These are phyloP conservation scores for Boletus insuetus DNA, from an alignment of 768 basidiomycete species.

Conservation along the genomic window DNA sequence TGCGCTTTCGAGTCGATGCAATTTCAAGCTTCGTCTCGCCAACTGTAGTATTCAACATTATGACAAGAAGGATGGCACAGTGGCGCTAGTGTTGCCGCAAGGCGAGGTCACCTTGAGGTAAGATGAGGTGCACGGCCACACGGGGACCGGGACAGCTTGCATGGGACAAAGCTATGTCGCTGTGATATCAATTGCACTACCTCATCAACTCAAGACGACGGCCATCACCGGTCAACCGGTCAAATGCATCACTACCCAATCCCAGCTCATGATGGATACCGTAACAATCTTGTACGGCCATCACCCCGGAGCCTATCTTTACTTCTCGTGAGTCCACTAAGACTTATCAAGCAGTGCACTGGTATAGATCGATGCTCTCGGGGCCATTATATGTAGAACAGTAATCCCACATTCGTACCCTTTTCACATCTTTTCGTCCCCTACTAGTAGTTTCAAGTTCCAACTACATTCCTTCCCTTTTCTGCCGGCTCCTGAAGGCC, in stretches of 20 bases:
- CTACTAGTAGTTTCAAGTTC: too few species aligned
- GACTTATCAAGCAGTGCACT: conserved; percentile 5
- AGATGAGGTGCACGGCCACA: too few species aligned
- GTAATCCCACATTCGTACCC: conserved; percentile 1
- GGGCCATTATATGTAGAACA: conserved; percentile 8
- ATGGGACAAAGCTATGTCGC: background rate
- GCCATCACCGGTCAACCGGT: background rate
- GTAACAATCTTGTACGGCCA: background rate
- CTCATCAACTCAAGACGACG: background rate
- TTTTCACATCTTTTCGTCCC: too few species aligned
- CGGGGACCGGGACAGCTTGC: conserved; percentile 2
- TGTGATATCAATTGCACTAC: background rate
- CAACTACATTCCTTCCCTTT: too few species aligned
- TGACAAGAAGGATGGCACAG: background rate
- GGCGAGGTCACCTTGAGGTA: too few species aligned
- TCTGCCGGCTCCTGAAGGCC: too few species aligned
- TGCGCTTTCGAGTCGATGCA: too few species aligned
- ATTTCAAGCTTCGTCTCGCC: too few species aligned
- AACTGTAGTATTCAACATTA: background rate
- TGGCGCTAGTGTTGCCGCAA: too few species aligned
- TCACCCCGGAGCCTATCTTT: background rate
- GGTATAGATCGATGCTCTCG: conserved; percentile 3
- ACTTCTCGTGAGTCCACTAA: background rate
- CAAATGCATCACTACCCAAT: background rate
- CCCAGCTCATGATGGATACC: background rate